Base-by-base conservation (phyloP, 352 stramenopile genomes). In the Blastocystis sp. region DNA sequence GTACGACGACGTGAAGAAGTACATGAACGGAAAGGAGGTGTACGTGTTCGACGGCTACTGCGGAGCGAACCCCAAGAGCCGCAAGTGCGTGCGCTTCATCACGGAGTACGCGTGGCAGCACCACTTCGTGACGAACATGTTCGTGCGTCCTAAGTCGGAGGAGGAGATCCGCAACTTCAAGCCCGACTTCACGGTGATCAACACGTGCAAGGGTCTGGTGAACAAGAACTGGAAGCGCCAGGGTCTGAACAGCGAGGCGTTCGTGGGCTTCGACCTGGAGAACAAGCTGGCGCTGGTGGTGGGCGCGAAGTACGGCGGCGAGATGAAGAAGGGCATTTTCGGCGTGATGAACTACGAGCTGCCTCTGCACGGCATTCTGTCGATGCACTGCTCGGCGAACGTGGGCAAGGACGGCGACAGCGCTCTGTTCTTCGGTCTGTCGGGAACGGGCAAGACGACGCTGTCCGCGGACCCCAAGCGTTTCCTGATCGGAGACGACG, bases 321-420 rank as follows among this genome's bases (percentile, higher is more conserved):
- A 98, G 89, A 98, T 97, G 91, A 98, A 98, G 90, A 98, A 98
- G 90, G 94, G 94, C 36, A 97, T 98, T 87, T 98, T 98, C 87
- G 94, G 90, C 73, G 92, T 98, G 89, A 98, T 98, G 94, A 98
- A 98, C 90, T 98, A 97, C 90, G 97, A 91, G 92, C 89, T 98
- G 42, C 95, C 95, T 38, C 91, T 97, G 59, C 88, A 96, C 59
- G 93, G 93, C 81, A 94, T 97, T 88, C 94, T 98, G 89, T 90
- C 95, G 72, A 98, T 98, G 95, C 95, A 98, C 91, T 98, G 94
- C 88, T 97, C 93, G 61, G 94, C 95, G 61, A 98, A 98, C 91
- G 96, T 96, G 88, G 94, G 94, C 75, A 96, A 96, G 89, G 79
- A 90, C 59, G 94, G 94, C 34, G 94, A 98, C 90, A 96, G 94